Evolutionary conservation across 192 early-diverging fungal genomes (phyloP).

Genomic region (Backusella tuberculispora): DNA sequence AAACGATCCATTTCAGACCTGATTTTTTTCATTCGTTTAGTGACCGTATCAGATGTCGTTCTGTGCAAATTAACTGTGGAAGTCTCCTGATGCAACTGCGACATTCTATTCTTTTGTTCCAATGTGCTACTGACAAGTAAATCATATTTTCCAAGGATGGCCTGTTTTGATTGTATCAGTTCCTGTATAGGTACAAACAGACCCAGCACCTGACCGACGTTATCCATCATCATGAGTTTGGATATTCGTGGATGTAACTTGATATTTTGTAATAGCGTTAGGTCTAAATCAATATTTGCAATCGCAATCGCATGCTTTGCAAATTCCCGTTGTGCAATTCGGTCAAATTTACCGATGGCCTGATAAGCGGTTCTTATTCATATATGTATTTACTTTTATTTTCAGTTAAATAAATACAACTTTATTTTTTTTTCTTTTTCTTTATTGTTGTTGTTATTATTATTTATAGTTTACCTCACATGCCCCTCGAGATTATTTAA

Average conservation of each 20-base stretch:
- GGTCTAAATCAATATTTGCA: constrained; percentile 2
- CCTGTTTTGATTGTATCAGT: not conserved
- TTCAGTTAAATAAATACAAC: not conserved
- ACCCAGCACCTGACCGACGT: not conserved
- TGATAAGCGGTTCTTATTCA: constrained; percentile 16
- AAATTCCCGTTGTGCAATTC: constrained; percentile 23
- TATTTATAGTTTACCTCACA: constrained; percentile 10
- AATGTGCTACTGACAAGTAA: constrained; percentile 7
- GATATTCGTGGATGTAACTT: not conserved
- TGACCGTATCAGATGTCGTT: constrained; percentile 2
- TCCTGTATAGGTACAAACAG: not conserved
- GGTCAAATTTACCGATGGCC: constrained; percentile 19
- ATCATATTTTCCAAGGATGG: not conserved
- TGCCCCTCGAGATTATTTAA: constrained; percentile 21
- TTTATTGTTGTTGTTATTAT: not conserved
- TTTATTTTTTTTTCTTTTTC: not conserved
- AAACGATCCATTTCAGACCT: not conserved
- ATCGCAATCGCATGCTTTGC: constrained; percentile 9
- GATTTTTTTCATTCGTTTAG: not conserved
- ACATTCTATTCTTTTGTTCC: constrained; percentile 3
- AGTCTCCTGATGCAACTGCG: not conserved
- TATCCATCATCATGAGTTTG: not conserved
- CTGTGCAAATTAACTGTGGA: not conserved
- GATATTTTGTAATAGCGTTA: not conserved
- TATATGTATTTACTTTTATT: not conserved